These are phyloP conservation scores for Gyrodon lividus DNA, from an alignment of 768 basidiomycete species.

Conservation along the genomic window DNA sequence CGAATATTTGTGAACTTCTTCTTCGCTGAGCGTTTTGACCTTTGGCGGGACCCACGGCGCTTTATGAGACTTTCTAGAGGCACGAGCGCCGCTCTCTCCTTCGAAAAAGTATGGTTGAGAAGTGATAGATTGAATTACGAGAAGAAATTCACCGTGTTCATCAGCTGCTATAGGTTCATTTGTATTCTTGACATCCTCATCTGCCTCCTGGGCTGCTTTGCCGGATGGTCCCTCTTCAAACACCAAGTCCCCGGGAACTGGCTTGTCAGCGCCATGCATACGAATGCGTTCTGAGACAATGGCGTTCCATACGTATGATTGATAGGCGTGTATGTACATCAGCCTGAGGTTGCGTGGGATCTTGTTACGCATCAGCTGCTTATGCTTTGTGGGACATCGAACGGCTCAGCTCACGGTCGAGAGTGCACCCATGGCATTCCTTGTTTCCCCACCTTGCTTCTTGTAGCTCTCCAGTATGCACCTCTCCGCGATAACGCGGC, in stretches of 20 bases:
- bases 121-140: background rate
- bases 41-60: conserved; percentile 61
- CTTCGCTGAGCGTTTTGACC: conserved; percentile 76
- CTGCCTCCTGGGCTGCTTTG: conserved; percentile 23
- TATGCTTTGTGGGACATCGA: background rate
- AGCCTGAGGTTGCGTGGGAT: conserved; percentile 93
- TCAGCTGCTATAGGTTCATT: conserved; percentile 34
- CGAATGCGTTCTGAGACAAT: conserved; percentile 93
- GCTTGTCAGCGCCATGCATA: conserved; percentile 66
- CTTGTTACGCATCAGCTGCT: conserved; percentile 40
- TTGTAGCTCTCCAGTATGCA: conserved; percentile 89
- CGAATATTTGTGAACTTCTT: conserved; percentile 75
- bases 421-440: conserved; percentile 85
- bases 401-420: conserved; percentile 57
- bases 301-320: conserved; percentile 98
- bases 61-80: conserved; percentile 24
- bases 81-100: conserved; percentile 13
- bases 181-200: conserved; percentile 28
- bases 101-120: conserved; percentile 15
- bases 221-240: conserved; percentile 47
- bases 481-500: conserved; percentile 90
- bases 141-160: conserved; percentile 30
- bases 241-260: conserved; percentile 89
- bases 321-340: conserved; percentile 99
- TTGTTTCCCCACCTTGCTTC: conserved; percentile 72